Percentiles rank a stretch among this genome's conserved stretches.
Evolutionary conservation across 257 asterid genomes (phyloP).

Genomic region (Fraxinus cuspidata): DNA sequence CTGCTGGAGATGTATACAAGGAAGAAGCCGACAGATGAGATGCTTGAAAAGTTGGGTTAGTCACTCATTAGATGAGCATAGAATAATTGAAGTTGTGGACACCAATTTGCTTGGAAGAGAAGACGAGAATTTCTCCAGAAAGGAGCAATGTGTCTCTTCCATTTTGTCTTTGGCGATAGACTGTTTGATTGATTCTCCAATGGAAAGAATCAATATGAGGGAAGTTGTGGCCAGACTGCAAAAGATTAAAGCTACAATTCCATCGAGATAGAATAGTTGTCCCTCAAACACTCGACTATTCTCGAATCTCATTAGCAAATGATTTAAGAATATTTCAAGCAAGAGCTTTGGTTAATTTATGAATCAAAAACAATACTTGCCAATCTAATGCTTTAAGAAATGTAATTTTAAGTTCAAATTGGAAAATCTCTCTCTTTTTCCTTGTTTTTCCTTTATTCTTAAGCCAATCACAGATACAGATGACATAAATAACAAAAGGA

Average conservation of each 20-base stretch:
- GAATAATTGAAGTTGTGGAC: neutral
- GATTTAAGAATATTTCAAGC: neutral
- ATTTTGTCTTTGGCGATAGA: slow-evolving; percentile 28
- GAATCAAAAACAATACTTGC: neutral
- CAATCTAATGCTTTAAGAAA: neutral
- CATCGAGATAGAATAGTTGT: neutral
- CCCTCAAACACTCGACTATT: neutral
- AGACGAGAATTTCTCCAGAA: slow-evolving; percentile 13
- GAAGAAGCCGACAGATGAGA: slow-evolving; percentile 17
- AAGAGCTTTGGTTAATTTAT: neutral
- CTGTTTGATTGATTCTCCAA: slow-evolving; percentile 35
- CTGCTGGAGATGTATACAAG: slow-evolving; percentile 16
- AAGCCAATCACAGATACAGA: neutral
- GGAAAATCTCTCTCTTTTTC: neutral
- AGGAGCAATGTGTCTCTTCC: slow-evolving; percentile 28
- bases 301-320: neutral
- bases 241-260: slow-evolving; percentile 29
- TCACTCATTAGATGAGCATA: neutral
- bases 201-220: slow-evolving; percentile 32
- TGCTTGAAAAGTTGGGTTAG: slow-evolving; percentile 16
- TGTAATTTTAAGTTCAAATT: neutral
- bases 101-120: neutral
- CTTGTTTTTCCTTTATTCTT: neutral
- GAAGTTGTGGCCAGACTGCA: slow-evolving; percentile 26
- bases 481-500: too few species aligned